phyloP scores from a whole-genome alignment of 495 filamentous ascomycete genomes.

The Symbiotaphrina buchneri region DNA sequence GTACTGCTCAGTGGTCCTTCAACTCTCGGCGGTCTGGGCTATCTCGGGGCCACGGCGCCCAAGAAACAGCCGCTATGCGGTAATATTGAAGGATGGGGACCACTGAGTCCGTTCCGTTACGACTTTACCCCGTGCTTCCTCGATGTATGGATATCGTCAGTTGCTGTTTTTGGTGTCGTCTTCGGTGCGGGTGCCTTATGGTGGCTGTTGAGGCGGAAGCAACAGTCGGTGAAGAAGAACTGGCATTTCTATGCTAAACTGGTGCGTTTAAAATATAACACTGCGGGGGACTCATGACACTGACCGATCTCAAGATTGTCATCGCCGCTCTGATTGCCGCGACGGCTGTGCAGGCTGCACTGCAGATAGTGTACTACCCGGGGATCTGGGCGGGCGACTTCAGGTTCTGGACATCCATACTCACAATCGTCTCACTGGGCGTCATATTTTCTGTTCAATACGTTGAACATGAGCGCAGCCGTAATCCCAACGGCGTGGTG shows the following conservation, averaged over 20 bases:
- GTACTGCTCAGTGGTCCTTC: no score
- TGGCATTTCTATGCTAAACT: slow-evolving; percentile 94
- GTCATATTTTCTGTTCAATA: slow-evolving; percentile 79
- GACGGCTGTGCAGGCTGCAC: slow-evolving; percentile 44
- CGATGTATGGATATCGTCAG: slow-evolving; percentile 56
- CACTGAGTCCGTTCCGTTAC: slow-evolving; percentile 57
- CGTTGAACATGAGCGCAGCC: slow-evolving; percentile 70
- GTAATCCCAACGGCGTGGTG: slow-evolving; percentile 80
- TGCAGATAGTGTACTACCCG: slow-evolving; percentile 53
- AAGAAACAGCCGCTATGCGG: slow-evolving; percentile 49
- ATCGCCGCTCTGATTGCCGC: slow-evolving; percentile 45
- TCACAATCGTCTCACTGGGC: slow-evolving; percentile 53
- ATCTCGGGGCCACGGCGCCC: slow-evolving; percentile 10
- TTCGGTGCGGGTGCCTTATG: slow-evolving; percentile 53
- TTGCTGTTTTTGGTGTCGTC: slow-evolving; percentile 57
- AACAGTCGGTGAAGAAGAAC: slow-evolving; percentile 46
- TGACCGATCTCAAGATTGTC: slow-evolving; percentile 27
- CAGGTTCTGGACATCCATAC: slow-evolving; percentile 68
- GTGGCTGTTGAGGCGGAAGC: slow-evolving; percentile 46
- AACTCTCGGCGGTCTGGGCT: slow-evolving; percentile 4
- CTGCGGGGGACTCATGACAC: slow-evolving; percentile 8
- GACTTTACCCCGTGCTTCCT: slow-evolving; percentile 96
- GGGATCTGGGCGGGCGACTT: slow-evolving; percentile 62
- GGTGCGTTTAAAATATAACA: slow-evolving; percentile 25
- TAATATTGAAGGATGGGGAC: slow-evolving; percentile 87